Conservation (phyloP, 345 rosid genomes). For the Noccaea bulbosa region DNA sequence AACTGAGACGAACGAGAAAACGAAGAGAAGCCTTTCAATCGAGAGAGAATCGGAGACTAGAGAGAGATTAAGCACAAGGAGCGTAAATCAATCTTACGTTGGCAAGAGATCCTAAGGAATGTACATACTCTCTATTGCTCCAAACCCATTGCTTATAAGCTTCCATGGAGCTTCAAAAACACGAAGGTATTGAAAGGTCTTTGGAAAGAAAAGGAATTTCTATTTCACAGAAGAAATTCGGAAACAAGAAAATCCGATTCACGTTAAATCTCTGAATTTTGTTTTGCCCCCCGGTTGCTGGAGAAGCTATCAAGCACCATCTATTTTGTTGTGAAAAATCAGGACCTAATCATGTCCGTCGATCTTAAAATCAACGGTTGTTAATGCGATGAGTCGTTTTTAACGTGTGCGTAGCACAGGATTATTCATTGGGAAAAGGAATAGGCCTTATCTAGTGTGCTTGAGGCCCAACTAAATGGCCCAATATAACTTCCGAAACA, state of each 20-base stretch:
- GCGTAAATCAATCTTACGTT: slow-evolving; percentile 57
- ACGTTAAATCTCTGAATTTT: slow-evolving; percentile 21
- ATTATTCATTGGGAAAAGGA: slow-evolving; percentile 26
- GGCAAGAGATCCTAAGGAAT: slow-evolving; percentile 89
- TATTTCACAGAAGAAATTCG: slow-evolving; percentile 6
- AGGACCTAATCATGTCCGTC: slow-evolving; percentile 24
- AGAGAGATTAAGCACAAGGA: slow-evolving; percentile 1
- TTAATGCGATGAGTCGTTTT: neutral
- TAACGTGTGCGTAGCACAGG: neutral
- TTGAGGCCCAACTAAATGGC: slow-evolving; percentile 1
- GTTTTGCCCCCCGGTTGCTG: slow-evolving; percentile 21
- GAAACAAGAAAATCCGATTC: slow-evolving; percentile 12
- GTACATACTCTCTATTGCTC: slow-evolving; percentile 82
- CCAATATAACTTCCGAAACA: neutral
- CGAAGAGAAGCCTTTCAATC: neutral
- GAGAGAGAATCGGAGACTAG: neutral
- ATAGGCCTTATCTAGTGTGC: too few relatives aligned
- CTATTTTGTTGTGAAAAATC: slow-evolving; percentile 6
- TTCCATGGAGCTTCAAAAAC: slow-evolving; percentile 56
- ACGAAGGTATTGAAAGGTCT: neutral
- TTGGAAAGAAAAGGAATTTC: neutral
- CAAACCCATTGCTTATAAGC: slow-evolving; percentile 91
- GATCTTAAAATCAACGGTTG: slow-evolving; percentile 10
- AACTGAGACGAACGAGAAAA: slow-evolving; percentile 2
- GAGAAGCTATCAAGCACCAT: neutral